Percentiles rank a stretch among this genome's conserved stretches.
Evolutionary conservation across 2,329 filamentous ascomycete genomes (phyloP).

Genomic region (Venturia asperata): DNA sequence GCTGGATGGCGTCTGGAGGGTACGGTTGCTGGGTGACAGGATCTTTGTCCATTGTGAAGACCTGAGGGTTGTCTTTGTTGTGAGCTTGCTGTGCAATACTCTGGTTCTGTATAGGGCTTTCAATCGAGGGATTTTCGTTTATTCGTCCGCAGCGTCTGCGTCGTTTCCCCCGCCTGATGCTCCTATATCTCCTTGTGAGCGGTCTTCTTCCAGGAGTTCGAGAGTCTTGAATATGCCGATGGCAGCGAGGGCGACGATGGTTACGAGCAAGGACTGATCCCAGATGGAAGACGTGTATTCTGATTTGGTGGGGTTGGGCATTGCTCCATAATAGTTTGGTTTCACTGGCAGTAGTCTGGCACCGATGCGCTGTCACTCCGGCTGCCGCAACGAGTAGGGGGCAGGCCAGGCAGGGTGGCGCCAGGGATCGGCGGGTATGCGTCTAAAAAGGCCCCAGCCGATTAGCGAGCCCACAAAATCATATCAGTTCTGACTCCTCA

Average conservation of each 20-base stretch:
- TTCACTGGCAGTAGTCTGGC: not conserved
- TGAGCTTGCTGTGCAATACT: not conserved
- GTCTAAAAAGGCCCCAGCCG: not conserved
- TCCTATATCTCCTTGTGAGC: not conserved
- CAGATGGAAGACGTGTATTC: constrained; percentile 4
- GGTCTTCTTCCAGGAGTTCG: constrained; percentile 10
- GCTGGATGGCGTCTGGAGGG: constrained; percentile 71
- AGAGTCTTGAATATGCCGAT: constrained; percentile 13
- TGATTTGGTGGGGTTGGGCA: not conserved
- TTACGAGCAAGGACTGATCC: constrained; percentile 16
- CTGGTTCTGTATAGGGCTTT: not conserved
- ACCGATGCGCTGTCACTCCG: not conserved
- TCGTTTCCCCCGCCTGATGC: not conserved
- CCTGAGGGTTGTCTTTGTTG: not conserved
- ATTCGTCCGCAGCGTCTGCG: constrained; percentile 12
- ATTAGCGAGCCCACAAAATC: not conserved
- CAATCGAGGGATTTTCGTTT: not conserved
- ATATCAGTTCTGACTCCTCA: not conserved
- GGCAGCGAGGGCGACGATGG: constrained; percentile 14
- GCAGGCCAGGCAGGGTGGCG: not conserved
- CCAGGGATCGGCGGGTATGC: not conserved
- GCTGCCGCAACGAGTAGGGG: too few relatives aligned
- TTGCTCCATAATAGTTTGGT: not conserved
- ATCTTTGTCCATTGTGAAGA: constrained; percentile 55
- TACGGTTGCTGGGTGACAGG: constrained; percentile 62